Conservation (phyloP, 192 early-diverging fungal genomes). For the Backusella liffmaniae region DNA sequence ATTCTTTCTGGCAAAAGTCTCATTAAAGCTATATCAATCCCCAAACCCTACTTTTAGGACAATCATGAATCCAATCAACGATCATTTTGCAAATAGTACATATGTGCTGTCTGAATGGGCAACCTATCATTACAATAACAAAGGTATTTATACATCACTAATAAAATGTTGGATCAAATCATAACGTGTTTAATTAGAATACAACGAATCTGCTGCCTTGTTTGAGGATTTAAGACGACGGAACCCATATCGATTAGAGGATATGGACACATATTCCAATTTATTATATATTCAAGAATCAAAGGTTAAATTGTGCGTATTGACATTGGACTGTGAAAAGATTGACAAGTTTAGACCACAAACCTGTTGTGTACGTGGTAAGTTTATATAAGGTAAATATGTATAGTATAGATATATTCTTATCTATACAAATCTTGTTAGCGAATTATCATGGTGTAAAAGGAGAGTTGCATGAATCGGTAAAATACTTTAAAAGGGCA, state of each 20-base stretch:
- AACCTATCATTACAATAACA: conserved; percentile 57
- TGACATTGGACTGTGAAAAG: conserved; percentile 71
- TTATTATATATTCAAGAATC: conserved; percentile 80
- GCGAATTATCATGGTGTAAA: conserved; percentile 89
- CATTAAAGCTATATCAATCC: conserved; percentile 48
- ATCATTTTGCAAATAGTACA: conserved; percentile 58
- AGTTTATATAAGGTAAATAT: background rate
- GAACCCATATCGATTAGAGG: conserved; percentile 81
- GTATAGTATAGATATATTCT: background rate
- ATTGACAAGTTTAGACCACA: conserved; percentile 85
- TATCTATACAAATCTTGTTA: conserved; percentile 18
- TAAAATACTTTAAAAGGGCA: conserved; percentile 84
- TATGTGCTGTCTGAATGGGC: conserved; percentile 66
- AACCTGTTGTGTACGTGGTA: conserved; percentile 79
- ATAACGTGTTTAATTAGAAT: conserved; percentile 49
- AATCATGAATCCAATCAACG: conserved; percentile 40
- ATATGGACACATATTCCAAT: conserved; percentile 85
- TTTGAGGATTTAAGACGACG: conserved; percentile 69
- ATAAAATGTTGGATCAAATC: background rate
- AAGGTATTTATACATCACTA: conserved; percentile 12
- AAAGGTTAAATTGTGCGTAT: conserved; percentile 63
- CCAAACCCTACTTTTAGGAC: conserved; percentile 30
- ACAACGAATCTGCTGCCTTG: conserved; percentile 59
- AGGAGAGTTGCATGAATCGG: conserved; percentile 79
- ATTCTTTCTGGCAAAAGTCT: conserved; percentile 55